phyloP scores from a whole-genome alignment of 163 green algal species.

The Volvox carteri region DNA sequence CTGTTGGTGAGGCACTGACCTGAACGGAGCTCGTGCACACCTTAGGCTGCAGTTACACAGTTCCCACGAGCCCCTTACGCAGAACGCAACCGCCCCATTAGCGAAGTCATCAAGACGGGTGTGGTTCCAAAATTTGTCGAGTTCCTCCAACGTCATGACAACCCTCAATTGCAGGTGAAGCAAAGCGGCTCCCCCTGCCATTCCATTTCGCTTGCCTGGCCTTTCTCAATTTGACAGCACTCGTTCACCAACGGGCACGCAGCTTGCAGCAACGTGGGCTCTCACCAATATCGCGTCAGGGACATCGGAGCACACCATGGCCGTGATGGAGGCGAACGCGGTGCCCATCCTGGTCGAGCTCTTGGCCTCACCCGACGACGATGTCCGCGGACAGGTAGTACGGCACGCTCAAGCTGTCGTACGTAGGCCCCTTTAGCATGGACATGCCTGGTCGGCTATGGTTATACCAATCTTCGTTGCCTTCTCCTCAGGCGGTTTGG shows the following conservation, averaged over 20 bases:
- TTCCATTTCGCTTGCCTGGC: neutral
- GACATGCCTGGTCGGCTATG: too few relatives aligned
- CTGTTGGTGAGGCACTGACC: constrained; percentile 83
- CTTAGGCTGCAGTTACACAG: too few relatives aligned
- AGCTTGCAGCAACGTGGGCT: constrained; percentile 98
- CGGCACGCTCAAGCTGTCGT: too few relatives aligned
- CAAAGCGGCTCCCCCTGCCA: too few relatives aligned
- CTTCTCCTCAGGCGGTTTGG: constrained; percentile 95
- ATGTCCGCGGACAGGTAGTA: constrained; percentile 96
- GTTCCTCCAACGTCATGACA: constrained; percentile 94
- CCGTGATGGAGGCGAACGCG: constrained; percentile 97
- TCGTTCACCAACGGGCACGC: too few relatives aligned
- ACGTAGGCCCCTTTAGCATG: too few relatives aligned
- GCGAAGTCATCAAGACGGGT: constrained; percentile 97
- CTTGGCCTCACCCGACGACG: constrained; percentile 92
- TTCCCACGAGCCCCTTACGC: too few relatives aligned
- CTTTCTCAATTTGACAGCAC: too few relatives aligned
- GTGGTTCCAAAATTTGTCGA: constrained; percentile 97
- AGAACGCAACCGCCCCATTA: constrained; percentile 97
- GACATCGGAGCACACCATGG: constrained; percentile 96
- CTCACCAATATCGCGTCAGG: constrained; percentile 99
- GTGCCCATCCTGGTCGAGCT: constrained; percentile 99
- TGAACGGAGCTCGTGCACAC: neutral
- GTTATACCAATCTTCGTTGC: neutral
- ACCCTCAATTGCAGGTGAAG: constrained; percentile 89